Conservation (phyloP, 2,329 filamentous ascomycete species). For the Arthrobotrys conoides region DNA sequence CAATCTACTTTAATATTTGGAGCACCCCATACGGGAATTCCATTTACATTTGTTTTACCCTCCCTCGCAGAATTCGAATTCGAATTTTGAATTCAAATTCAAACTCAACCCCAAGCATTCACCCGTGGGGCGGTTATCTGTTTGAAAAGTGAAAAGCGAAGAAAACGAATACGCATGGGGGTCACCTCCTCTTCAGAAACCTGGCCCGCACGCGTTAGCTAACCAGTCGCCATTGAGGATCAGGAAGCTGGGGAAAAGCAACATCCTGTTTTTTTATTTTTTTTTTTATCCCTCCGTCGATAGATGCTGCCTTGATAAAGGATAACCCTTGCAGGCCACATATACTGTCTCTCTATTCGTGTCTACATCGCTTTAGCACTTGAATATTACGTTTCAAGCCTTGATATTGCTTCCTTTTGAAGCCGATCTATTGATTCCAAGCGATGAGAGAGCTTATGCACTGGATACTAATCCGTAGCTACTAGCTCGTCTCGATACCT, state of each 20-base stretch:
- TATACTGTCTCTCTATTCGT: constrained; percentile 16
- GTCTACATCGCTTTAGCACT: constrained; percentile 36
- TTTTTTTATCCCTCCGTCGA: constrained; percentile 34
- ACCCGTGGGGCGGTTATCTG: constrained; percentile 54
- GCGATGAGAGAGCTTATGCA: constrained; percentile 47
- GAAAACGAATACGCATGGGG: constrained; percentile 47
- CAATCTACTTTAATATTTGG: constrained; percentile 28
- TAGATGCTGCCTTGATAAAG: constrained; percentile 50
- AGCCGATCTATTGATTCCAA: constrained; percentile 28
- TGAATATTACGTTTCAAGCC: constrained; percentile 56
- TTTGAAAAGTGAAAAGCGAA: constrained; percentile 54
- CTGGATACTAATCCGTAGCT: constrained; percentile 22
- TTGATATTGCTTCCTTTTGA: constrained; percentile 42
- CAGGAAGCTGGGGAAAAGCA: constrained; percentile 56
- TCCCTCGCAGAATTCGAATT: constrained; percentile 17
- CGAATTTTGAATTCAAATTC: no score
- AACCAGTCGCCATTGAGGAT: constrained; percentile 43
- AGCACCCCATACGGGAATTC: constrained; percentile 55
- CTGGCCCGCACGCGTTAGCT: constrained; percentile 25
- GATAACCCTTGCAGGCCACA: constrained; percentile 52
- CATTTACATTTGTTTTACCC: constrained; percentile 49
- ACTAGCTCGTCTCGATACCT: constrained; percentile 23
- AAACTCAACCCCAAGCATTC: background rate
- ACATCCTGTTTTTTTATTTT: constrained; percentile 24
- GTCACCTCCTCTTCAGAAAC: constrained; percentile 34